Evolutionary conservation across 352 stramenopile species (phyloP).

Genomic region (Phytophthora pseudosyringae): DNA sequence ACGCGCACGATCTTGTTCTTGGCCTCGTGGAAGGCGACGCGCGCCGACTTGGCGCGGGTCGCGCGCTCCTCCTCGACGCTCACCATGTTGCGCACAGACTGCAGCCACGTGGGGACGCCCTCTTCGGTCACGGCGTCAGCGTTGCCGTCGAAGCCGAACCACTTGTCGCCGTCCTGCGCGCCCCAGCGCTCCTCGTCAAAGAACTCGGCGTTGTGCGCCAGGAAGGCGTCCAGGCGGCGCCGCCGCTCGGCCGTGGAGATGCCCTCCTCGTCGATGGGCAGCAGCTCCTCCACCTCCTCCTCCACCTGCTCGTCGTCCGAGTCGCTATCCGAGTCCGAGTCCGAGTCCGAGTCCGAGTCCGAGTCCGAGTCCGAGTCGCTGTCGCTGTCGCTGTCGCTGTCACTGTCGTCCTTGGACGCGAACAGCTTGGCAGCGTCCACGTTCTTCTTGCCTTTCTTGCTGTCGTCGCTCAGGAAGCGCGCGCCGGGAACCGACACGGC

Average conservation of each 20-base stretch:
- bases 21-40: slow-evolving; percentile 69
- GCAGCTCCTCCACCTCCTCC: slow-evolving; percentile 27
- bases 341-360: slow-evolving; percentile 39
- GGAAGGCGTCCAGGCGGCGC: slow-evolving; percentile 34
- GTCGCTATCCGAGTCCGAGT: slow-evolving; percentile 29
- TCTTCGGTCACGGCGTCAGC: slow-evolving; percentile 79
- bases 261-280: slow-evolving; percentile 46
- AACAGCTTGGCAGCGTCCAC: slow-evolving; percentile 37
- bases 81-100: slow-evolving; percentile 79
- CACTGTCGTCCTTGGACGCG: slow-evolving; percentile 24
- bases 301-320: slow-evolving; percentile 27
- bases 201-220: slow-evolving; percentile 60
- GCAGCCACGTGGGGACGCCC: slow-evolving; percentile 81
- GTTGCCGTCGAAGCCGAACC: slow-evolving; percentile 83
- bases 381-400: slow-evolving; percentile 15
- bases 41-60: slow-evolving; percentile 69
- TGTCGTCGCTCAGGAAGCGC: slow-evolving; percentile 32
- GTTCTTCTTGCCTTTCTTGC: slow-evolving; percentile 24
- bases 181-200: slow-evolving; percentile 79
- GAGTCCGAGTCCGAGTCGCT: slow-evolving; percentile 27
- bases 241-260: slow-evolving; percentile 36
- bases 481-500: slow-evolving; percentile 10
- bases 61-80: slow-evolving; percentile 70
- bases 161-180: slow-evolving; percentile 70
- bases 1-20: slow-evolving; percentile 79